phyloP scores from a whole-genome alignment of 345 rosid species.

The Sisymbrium altissimum region DNA sequence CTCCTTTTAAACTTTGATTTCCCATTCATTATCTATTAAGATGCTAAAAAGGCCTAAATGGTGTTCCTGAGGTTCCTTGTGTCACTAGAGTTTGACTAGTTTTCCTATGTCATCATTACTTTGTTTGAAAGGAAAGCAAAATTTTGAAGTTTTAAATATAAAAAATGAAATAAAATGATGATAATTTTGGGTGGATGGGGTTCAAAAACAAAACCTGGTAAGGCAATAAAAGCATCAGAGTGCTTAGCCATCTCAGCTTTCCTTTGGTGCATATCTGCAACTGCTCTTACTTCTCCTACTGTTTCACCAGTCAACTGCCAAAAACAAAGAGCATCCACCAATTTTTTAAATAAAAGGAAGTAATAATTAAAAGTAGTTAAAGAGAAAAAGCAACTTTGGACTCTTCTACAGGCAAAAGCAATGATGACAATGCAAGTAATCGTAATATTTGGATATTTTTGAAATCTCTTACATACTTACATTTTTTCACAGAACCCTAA shows the following conservation, averaged over 20 bases:
- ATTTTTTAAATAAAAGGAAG: constrained; percentile 20
- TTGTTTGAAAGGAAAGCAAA: constrained; percentile 26
- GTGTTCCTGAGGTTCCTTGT: constrained; percentile 10
- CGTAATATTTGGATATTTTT: constrained; percentile 18
- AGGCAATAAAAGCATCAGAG: constrained; percentile 99
- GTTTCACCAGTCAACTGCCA: constrained; percentile 98
- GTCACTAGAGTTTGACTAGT: constrained; percentile 21
- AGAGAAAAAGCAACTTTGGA: constrained; percentile 36
- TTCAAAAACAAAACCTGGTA: constrained; percentile 74
- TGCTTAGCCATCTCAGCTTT: constrained; percentile 99
- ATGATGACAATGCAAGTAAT: constrained; percentile 36
- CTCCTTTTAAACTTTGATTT: constrained; percentile 4
- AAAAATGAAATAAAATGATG: constrained; percentile 11
- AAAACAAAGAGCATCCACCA: constrained; percentile 23
- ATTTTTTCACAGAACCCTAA: constrained; percentile 24
- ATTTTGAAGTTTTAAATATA: background rate
- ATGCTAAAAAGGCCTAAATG: background rate
- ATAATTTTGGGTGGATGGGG: constrained; percentile 32
- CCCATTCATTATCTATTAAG: background rate
- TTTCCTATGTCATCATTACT: constrained; percentile 22
- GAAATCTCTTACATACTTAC: background rate
- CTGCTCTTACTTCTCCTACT: constrained; percentile 99
- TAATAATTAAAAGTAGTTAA: constrained; percentile 33
- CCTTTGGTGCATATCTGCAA: constrained; percentile 99
- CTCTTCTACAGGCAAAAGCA: constrained; percentile 41